Conservation (phyloP, 495 filamentous ascomycete genomes). For the Terfezia boudieri region DNA sequence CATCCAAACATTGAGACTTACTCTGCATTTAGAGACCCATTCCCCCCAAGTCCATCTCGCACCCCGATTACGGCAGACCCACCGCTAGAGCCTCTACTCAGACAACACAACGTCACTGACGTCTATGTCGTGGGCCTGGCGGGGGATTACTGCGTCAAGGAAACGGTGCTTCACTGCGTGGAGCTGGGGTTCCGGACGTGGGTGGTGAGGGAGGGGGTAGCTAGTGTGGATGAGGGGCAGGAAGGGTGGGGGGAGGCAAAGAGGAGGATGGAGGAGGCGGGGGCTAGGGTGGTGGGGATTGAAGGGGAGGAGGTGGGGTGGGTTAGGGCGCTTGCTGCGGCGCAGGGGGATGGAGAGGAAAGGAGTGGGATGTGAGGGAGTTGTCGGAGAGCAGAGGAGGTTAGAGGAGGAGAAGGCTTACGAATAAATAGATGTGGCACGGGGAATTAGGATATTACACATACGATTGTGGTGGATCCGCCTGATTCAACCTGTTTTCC, state of each 20-base stretch:
- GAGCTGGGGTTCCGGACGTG: constrained; percentile 54
- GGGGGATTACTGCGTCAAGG: constrained; percentile 72
- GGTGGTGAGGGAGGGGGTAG: constrained; percentile 58
- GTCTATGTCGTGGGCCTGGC: constrained; percentile 72
- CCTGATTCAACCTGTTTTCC: too few species aligned
- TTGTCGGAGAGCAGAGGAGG: too few species aligned
- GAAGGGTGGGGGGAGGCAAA: constrained; percentile 34
- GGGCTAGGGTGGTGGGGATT: constrained; percentile 30
- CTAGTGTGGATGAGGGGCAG: constrained; percentile 35
- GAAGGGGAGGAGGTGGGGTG: constrained; percentile 27
- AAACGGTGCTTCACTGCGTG: constrained; percentile 53
- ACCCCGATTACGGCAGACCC: constrained; percentile 5
- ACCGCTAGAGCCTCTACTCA: constrained; percentile 23
- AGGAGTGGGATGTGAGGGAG: too few species aligned
- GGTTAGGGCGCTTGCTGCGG: constrained; percentile 17
- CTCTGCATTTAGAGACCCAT: constrained; percentile 61
- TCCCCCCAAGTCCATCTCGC: constrained; percentile 28
- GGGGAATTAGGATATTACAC: too few species aligned
- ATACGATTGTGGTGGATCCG: too few species aligned
- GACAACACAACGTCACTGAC: constrained; percentile 38
- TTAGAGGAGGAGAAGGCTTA: too few species aligned
- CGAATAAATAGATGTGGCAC: too few species aligned
- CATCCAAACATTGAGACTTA: constrained; percentile 70
- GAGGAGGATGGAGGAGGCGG: constrained; percentile 30
- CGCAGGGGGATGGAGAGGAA: too few species aligned